Conservation (phyloP, 2,329 filamentous ascomycete genomes). For the Zasmidium angulare region DNA sequence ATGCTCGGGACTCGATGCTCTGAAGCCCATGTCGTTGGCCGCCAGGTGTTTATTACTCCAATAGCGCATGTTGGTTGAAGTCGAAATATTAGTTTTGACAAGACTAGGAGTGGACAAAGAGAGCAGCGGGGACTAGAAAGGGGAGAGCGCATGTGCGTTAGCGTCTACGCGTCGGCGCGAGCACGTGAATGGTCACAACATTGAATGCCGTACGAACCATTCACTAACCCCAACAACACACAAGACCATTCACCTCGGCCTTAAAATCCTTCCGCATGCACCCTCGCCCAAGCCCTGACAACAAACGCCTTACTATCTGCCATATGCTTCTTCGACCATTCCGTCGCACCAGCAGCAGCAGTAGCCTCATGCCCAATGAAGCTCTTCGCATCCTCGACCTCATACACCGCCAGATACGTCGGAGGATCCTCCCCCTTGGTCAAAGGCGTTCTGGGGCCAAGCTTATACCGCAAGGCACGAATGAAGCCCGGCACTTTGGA, state of each 20-base stretch:
- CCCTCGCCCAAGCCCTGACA: background rate
- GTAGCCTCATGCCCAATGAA: background rate
- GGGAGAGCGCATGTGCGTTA: too few relatives aligned
- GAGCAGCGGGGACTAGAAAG: too few relatives aligned
- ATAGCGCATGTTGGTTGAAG: too few relatives aligned
- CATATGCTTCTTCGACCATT: constrained; percentile 1
- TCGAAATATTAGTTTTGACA: too few relatives aligned
- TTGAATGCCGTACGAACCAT: background rate
- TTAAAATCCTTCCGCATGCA: background rate
- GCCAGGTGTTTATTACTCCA: too few relatives aligned
- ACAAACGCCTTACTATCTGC: background rate
- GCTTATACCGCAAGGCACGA: constrained; percentile 3
- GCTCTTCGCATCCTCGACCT: background rate
- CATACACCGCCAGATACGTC: constrained; percentile 4
- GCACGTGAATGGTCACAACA: too few relatives aligned
- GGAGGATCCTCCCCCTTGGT: background rate
- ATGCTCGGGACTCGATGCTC: too few relatives aligned
- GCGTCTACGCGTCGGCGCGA: too few relatives aligned
- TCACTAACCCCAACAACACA: background rate
- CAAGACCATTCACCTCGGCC: background rate
- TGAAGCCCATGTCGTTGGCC: too few relatives aligned
- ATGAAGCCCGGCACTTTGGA: constrained; percentile 5
- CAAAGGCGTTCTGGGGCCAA: background rate
- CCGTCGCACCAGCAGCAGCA: background rate
- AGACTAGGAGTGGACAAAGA: too few relatives aligned